phyloP scores from a whole-genome alignment of 2,329 filamentous ascomycete species.

The Calonectria ilicicola region DNA sequence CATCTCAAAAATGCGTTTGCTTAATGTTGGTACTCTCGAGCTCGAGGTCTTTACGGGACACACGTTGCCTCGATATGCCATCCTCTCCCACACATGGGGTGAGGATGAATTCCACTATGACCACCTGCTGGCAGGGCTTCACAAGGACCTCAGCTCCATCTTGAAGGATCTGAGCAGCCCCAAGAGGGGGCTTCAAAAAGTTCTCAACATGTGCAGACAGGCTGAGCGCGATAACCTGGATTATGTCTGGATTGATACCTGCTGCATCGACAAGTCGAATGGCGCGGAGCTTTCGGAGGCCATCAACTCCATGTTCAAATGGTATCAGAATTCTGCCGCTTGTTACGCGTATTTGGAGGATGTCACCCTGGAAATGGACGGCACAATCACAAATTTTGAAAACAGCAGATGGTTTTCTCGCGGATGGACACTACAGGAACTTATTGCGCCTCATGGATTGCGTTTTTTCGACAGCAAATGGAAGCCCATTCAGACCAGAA shows the following conservation, averaged over 20 bases:
- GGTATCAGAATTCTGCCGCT: background rate
- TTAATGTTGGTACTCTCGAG: background rate
- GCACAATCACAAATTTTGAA: background rate
- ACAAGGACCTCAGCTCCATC: background rate
- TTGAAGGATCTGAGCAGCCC: background rate
- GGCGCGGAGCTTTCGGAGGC: background rate
- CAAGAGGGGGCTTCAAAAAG: background rate
- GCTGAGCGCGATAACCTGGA: background rate
- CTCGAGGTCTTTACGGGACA: background rate
- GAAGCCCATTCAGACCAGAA: background rate
- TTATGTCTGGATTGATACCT: background rate
- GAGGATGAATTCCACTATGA: background rate
- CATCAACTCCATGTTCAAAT: background rate
- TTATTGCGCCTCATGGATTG: background rate
- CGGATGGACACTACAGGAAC: background rate
- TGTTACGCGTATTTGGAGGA: background rate
- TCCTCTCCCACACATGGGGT: conserved; percentile 2
- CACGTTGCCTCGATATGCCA: background rate
- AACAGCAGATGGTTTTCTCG: background rate
- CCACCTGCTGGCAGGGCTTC: background rate
- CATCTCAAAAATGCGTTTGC: background rate
- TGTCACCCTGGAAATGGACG: background rate
- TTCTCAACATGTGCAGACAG: background rate
- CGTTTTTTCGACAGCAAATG: background rate
- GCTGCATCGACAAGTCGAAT: conserved; percentile 3